phyloP scores from a whole-genome alignment of 257 asterid genomes.

The Fraxinus americana region DNA sequence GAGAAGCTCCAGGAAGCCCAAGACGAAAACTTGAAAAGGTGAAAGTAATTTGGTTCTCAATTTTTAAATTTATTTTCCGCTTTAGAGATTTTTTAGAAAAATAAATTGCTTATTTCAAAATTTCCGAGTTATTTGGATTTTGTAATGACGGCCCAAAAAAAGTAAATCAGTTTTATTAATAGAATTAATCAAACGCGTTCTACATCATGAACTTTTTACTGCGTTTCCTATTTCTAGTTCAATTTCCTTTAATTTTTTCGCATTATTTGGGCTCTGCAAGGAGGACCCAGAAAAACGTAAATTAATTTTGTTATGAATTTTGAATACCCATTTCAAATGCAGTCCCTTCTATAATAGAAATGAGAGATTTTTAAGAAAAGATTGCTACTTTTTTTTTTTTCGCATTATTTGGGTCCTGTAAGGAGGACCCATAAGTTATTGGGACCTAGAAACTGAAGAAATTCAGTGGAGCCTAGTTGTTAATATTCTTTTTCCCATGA shows the following conservation, averaged over 20 bases:
- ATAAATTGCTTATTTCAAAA: background rate
- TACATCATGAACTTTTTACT: too few species aligned
- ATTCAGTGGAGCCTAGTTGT: too few species aligned
- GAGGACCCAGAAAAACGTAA: background rate
- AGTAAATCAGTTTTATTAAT: background rate
- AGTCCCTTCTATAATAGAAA: too few species aligned
- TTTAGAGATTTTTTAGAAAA: background rate
- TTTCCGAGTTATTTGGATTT: background rate
- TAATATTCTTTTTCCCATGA: background rate
- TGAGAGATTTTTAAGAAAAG: too few species aligned
- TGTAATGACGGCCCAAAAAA: background rate
- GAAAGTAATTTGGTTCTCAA: background rate
- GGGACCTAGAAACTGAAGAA: too few species aligned
- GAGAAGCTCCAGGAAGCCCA: slow-evolving; percentile 20
- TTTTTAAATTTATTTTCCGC: background rate
- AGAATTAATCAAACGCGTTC: too few species aligned
- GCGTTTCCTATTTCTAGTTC: background rate
- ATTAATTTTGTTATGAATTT: background rate
- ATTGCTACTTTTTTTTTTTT: too few species aligned
- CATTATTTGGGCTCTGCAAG: background rate
- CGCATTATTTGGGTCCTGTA: background rate
- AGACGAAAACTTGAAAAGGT: slow-evolving; percentile 15
- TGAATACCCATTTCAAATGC: too few species aligned
- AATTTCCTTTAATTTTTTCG: background rate
- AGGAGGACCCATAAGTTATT: background rate